Evolutionary conservation across 345 rosid genomes (phyloP).

Genomic region (Salix arbutifolia): DNA sequence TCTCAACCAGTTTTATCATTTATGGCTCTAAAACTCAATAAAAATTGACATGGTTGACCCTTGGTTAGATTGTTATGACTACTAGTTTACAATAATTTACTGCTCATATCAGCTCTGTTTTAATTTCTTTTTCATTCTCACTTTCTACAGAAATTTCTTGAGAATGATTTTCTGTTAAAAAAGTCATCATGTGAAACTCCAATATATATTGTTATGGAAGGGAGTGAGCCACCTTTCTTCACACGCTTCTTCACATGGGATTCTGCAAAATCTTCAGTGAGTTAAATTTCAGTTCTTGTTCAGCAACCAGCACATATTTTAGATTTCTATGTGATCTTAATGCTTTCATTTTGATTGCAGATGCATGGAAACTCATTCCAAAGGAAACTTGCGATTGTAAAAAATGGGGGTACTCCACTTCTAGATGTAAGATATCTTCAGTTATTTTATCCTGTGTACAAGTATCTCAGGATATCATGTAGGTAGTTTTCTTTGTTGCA

Average conservation of each 20-base stretch:
- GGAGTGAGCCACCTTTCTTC: constrained; percentile 91
- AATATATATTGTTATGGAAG: constrained; percentile 68
- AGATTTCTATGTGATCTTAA: constrained; percentile 10
- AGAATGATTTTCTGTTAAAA: constrained; percentile 70
- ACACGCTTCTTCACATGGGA: constrained; percentile 96
- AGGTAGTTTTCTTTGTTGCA: background rate
- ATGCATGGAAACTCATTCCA: constrained; percentile 97
- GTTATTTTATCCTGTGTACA: background rate
- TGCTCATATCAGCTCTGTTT: background rate
- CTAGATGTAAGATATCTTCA: constrained; percentile 54
- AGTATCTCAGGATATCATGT: constrained; percentile 1
- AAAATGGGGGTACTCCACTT: constrained; percentile 63
- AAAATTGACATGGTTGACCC: too few relatives aligned
- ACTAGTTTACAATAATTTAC: background rate
- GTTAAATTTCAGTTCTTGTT: constrained; percentile 21
- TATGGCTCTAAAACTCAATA: too few relatives aligned
- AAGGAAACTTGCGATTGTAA: constrained; percentile 74
- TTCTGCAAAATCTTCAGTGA: constrained; percentile 71
- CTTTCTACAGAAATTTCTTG: constrained; percentile 66
- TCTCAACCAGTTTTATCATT: too few relatives aligned
- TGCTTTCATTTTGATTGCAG: constrained; percentile 38
- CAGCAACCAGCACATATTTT: background rate
- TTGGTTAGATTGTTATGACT: too few relatives aligned
- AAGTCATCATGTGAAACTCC: constrained; percentile 69
- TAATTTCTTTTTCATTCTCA: background rate